These are phyloP conservation scores for Syzygium jambos DNA, from an alignment of 345 rosid species.

Conservation along the genomic window DNA sequence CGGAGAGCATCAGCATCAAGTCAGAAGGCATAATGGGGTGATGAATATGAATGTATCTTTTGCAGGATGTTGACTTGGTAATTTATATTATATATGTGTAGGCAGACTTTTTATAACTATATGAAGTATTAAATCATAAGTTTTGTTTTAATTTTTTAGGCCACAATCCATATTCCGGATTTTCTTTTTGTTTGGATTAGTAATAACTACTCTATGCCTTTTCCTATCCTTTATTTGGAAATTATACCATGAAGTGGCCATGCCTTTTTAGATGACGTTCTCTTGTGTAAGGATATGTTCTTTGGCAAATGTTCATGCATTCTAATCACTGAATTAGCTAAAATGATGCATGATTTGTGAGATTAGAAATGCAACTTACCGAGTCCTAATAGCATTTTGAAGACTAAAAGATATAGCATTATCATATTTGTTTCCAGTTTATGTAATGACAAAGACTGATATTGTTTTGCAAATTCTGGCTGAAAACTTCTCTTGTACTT, in stretches of 20 bases:
- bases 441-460: background rate
- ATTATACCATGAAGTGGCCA: background rate
- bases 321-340: background rate
- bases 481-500: background rate
- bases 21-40: background rate
- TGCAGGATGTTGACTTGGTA: background rate
- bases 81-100: background rate
- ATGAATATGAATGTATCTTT: background rate
- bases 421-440: background rate
- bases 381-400: background rate
- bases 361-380: background rate
- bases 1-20: background rate
- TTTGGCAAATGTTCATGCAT: background rate
- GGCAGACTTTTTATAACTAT: background rate
- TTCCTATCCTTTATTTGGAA: background rate
- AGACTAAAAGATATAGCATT: background rate
- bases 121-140: background rate
- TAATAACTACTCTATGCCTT: background rate
- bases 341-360: background rate
- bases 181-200: background rate
- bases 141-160: background rate
- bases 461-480: background rate
- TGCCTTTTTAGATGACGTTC: background rate
- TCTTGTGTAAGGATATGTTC: background rate
- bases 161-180: background rate